Evolutionary conservation across 2,329 filamentous ascomycete species (phyloP).

Genomic region (Trichoderma simmonsii): DNA sequence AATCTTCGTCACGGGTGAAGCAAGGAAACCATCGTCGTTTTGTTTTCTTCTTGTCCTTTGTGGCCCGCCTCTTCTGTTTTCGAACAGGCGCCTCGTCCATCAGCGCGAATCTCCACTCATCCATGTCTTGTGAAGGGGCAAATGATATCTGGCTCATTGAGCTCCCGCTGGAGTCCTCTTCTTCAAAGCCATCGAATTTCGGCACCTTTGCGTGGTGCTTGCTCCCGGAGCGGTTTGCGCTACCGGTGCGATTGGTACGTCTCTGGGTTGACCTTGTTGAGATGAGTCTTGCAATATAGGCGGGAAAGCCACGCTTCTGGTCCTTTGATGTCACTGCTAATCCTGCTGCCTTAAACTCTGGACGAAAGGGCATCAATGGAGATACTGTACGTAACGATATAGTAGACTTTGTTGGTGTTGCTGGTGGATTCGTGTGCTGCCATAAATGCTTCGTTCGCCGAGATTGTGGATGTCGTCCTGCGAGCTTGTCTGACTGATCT

Average conservation of each 20-base stretch:
- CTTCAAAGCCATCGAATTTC: constrained; percentile 32
- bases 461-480: constrained; percentile 31
- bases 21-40: constrained; percentile 31
- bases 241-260: background rate
- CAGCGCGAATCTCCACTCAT: constrained; percentile 35
- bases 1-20: constrained; percentile 25
- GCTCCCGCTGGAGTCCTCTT: constrained; percentile 24
- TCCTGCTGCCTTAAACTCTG: constrained; percentile 52
- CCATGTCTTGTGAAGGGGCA: constrained; percentile 28
- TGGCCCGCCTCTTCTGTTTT: constrained; percentile 21
- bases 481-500: constrained; percentile 39
- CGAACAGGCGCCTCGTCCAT: constrained; percentile 30
- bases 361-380: constrained; percentile 51
- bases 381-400: constrained; percentile 49
- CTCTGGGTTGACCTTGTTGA: constrained; percentile 16
- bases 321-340: constrained; percentile 53
- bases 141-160: constrained; percentile 34
- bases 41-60: constrained; percentile 17
- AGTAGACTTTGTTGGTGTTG: constrained; percentile 41
- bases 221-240: background rate
- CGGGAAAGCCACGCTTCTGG: constrained; percentile 37
- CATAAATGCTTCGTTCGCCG: constrained; percentile 37
- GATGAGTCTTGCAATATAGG: constrained; percentile 21
- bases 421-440: constrained; percentile 38
- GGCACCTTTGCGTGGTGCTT: constrained; percentile 18